Conservation (phyloP, 768 basidiomycete genomes). For the Leccinum truebloodii region DNA sequence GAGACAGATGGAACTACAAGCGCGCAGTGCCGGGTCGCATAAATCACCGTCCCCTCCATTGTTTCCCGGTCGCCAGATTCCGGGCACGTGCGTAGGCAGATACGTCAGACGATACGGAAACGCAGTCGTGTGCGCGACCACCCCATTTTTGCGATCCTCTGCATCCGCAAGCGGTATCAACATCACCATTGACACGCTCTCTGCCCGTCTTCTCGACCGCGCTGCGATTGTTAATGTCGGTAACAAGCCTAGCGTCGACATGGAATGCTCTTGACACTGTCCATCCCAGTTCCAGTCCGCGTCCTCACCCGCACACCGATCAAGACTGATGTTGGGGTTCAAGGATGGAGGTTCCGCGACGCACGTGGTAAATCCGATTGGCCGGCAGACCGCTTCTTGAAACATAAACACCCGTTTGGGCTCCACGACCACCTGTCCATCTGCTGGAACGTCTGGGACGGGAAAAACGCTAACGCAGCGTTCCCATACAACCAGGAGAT, state of each 20-base stretch:
- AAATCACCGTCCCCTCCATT: not conserved
- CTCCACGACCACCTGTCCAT: conserved; percentile 23
- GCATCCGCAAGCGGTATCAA: conserved; percentile 22
- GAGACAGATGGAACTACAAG: conserved; percentile 23
- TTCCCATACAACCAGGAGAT: conserved; percentile 32
- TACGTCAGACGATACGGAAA: conserved; percentile 26
- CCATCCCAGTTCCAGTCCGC: not conserved
- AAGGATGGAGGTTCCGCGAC: not conserved
- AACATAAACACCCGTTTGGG: conserved; percentile 30
- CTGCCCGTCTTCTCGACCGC: conserved; percentile 13
- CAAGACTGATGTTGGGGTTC: not conserved
- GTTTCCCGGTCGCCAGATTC: not conserved
- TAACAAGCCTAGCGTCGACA: not conserved
- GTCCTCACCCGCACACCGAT: not conserved
- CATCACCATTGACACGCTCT: conserved; percentile 26
- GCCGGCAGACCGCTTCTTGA: conserved; percentile 23
- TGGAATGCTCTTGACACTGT: not conserved
- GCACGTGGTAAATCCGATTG: conserved; percentile 32
- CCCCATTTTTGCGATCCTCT: not conserved
- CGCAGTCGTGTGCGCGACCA: not conserved
- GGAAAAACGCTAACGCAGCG: conserved; percentile 28
- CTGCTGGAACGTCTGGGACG: conserved; percentile 22
- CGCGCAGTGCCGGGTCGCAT: not conserved
- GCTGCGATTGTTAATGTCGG: conserved; percentile 30
- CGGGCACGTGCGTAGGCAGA: conserved; percentile 10